Evolutionary conservation across 2,329 filamentous ascomycete species (phyloP), one percentile per base, ranked within the genome.

Genomic region (Albifimbria verrucaria): DNA sequence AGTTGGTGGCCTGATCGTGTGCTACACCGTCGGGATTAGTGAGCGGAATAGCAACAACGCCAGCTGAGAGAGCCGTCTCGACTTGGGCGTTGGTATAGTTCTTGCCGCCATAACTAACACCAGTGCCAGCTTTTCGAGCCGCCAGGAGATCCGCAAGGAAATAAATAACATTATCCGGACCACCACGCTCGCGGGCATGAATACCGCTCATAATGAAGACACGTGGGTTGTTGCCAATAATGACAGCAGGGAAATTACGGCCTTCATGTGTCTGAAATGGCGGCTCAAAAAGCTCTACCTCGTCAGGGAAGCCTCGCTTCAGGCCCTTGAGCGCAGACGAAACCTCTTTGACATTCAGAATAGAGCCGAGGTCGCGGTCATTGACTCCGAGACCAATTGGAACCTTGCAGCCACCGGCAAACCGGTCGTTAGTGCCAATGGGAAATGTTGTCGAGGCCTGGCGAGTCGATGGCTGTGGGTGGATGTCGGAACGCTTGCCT

Each of bases 181-280:
- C 75, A 41, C 78, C 78, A 24, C 79, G 73, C 62, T 82, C 79
- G 20, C 79, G 74, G 4, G 79, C 75, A 60, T 82, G 79, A 51
- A 81, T 74, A 20, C 67, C 76, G 25, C 73, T 75, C 51, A 76
- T 77, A 49, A 82, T 65, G 61, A 76, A 79, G 18, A 80, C 70
- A 45, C 74, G 70, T 62, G 76, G 75, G 15, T 72, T 71, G 11
- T 72, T 74, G 26, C 76, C 76, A 32, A 78, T 69, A 55, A 70
- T 71, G 39, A 60, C 67, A 20, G 68, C 73, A 47, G 64, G 62
- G 44, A 72, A 67, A 10, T 63, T 68, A 12, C 68, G 65, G 28
- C 70, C 69, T 41, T 76, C 68, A 56, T 72, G 69, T 0, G 73
- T 76, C 63, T 70, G 69, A 60, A 71, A 65, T 2, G 74, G 73